A percentile compares a stretch with the other conserved stretches of the same genome.
Conservation (phyloP, 805 yeast species). For the Grigorovia jiainica region DNA sequence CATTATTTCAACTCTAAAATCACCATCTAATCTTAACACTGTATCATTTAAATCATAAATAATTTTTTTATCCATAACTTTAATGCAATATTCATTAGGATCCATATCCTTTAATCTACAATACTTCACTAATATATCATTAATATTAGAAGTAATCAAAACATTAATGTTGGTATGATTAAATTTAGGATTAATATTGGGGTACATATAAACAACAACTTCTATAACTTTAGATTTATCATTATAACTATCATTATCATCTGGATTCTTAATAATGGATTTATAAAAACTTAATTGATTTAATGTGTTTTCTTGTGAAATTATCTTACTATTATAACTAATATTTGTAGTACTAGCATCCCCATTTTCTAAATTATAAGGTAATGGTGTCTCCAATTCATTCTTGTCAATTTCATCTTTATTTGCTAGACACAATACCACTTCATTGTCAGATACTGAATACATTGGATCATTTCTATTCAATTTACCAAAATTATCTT, state of each 20-base stretch:
- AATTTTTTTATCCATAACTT: constrained; percentile 25
- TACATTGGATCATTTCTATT: constrained; percentile 57
- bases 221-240: constrained; percentile 23
- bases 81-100: constrained; percentile 30
- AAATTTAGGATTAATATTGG: constrained; percentile 22
- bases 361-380: constrained; percentile 23
- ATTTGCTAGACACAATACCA: constrained; percentile 60
- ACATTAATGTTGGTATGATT: constrained; percentile 26
- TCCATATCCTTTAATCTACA: constrained; percentile 29
- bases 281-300: constrained; percentile 31
- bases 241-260: constrained; percentile 10
- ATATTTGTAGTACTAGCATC: constrained; percentile 1
- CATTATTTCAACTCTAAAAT: constrained; percentile 33
- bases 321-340: not conserved
- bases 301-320: constrained; percentile 5
- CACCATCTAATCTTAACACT: constrained; percentile 35
- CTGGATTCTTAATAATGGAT: constrained; percentile 27
- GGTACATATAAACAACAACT: constrained; percentile 28
- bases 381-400: constrained; percentile 45
- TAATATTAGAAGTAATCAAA: constrained; percentile 28
- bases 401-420: constrained; percentile 40
- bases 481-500: constrained; percentile 79
- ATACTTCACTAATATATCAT: constrained; percentile 30
- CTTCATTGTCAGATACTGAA: constrained; percentile 72
- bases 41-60: constrained; percentile 32